Base-by-base conservation (phyloP, 768 basidiomycete species). In the Rhodotorula graminis region DNA sequence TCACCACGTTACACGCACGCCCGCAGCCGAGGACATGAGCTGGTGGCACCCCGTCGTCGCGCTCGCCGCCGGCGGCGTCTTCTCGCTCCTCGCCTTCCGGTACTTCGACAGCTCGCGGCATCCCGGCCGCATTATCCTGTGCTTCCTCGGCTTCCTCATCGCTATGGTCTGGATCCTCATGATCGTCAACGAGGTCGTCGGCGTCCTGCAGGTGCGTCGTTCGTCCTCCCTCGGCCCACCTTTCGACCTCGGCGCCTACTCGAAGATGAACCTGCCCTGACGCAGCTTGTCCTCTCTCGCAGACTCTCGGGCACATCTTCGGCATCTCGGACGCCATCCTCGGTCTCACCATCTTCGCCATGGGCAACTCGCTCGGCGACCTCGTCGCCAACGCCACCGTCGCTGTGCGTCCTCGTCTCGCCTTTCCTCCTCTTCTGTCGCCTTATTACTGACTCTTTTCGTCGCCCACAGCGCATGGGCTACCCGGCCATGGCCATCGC, bases 141-240 rank as follows among this genome's bases (percentile, higher is more conserved):
- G 92, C 78, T 89, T 88, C 33, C 88, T 94, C 85, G 95, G 96
- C 0, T 99, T 99, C 82, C 80, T 88, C 31, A 89, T 95, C 40
- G 85, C 93, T 6, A 87, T 97, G 72, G 88, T 97, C 15, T 99
- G 96, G 95, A 97, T 99, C 77, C 94, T 97, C 88, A 93, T 90
- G 12, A 93, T 98, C 61, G 93, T 94, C 2, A 93, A 96, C 80
- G 94, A 97, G 80, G 93, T 95, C 4, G 93, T 98, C 44, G 86
- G 89, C 61, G 88, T 97, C 19, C 85, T 98, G 18, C 88, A 90
- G 83, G 94, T 94, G 58, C 69, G 85, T 76, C 57, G 52, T 1
- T 52, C 72, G 56, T 52, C 25, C 14, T 31, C 21, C 16, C 14
- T 27, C 3, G 3, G 21, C 44, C 10, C 53, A 37, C 16, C 42